Evolutionary conservation across 202 grass and related monocot genomes (phyloP).

Genomic region (Carex arenaria): DNA sequence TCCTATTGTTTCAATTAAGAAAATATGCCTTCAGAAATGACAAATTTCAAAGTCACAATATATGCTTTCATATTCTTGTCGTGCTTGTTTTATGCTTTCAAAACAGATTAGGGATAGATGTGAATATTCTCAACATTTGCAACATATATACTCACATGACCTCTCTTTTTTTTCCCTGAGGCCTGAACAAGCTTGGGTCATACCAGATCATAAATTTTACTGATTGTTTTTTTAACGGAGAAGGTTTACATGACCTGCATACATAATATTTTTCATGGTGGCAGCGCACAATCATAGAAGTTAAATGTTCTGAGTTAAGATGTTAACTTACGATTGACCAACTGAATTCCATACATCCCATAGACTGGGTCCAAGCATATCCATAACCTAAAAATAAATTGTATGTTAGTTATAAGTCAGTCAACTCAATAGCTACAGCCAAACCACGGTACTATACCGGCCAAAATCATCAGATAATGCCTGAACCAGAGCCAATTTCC

Average conservation of each 20-base stretch:
- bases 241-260: not conserved
- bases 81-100: not conserved
- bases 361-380: slow-evolving; percentile 97
- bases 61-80: not conserved
- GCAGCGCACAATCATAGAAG: slow-evolving; percentile 18
- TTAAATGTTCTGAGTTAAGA: slow-evolving; percentile 18
- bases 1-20: slow-evolving; percentile 36
- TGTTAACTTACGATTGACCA: slow-evolving; percentile 57
- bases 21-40: not conserved
- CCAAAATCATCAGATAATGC: not conserved
- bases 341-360: slow-evolving; percentile 96
- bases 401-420: not conserved
- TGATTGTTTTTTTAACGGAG: not conserved
- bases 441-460: not conserved
- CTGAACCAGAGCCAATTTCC: not conserved
- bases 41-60: not conserved
- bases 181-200: not conserved
- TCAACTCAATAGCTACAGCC: not conserved
- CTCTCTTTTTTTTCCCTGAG: not conserved
- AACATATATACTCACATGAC: not conserved
- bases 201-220: not conserved
- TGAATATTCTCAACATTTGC: not conserved
- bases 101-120: not conserved
- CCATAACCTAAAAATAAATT: slow-evolving; percentile 68
- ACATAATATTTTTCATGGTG: slow-evolving; percentile 19